These are phyloP conservation scores for Anthostomella pinea DNA, from an alignment of 2,329 filamentous ascomycete genomes.

Conservation along the genomic window DNA sequence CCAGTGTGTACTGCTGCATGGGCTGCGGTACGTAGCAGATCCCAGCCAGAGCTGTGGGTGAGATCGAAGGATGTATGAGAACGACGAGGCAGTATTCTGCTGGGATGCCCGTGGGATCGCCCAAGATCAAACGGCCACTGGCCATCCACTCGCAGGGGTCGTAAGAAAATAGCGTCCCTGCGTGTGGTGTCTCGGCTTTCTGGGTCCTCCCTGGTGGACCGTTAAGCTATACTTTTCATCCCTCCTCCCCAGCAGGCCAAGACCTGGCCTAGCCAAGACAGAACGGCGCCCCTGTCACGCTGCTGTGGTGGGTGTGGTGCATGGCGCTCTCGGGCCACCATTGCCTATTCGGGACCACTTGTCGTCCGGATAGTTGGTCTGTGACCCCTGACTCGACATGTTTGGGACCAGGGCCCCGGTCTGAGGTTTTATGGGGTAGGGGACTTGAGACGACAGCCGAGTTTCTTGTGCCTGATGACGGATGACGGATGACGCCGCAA, in stretches of 20 bases:
- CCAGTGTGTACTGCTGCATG: slow-evolving; percentile 21
- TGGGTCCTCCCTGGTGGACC: slow-evolving; percentile 22
- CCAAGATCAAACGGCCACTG: slow-evolving; percentile 38
- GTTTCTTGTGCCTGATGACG: slow-evolving; percentile 31
- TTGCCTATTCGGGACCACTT: slow-evolving; percentile 30
- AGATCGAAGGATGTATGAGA: slow-evolving; percentile 29
- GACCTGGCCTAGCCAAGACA: slow-evolving; percentile 2
- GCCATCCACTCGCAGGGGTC: slow-evolving; percentile 24
- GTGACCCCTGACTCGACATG: slow-evolving; percentile 26
- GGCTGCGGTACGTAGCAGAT: slow-evolving; percentile 17
- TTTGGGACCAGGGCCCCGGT: slow-evolving; percentile 34
- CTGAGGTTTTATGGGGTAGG: slow-evolving; percentile 32
- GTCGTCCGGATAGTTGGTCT: slow-evolving; percentile 32
- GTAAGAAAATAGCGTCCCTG: slow-evolving; percentile 22
- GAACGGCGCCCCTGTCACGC: slow-evolving; percentile 1
- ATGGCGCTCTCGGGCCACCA: slow-evolving; percentile 29
- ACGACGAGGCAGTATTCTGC: slow-evolving; percentile 31
- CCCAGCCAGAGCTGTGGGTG: slow-evolving; percentile 27
- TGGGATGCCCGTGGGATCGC: slow-evolving; percentile 34
- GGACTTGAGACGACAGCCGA: slow-evolving; percentile 45
- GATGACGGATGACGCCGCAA: slow-evolving; percentile 35
- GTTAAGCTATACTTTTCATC: slow-evolving; percentile 28
- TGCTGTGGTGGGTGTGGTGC: slow-evolving; percentile 18
- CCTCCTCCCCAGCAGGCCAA: slow-evolving; percentile 20
- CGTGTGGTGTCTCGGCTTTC: slow-evolving; percentile 19